Evolutionary conservation across 75 land plant genomes (phyloP), one percentile per base, ranked within the genome.

Genomic region (Sequoia sempervirens): DNA sequence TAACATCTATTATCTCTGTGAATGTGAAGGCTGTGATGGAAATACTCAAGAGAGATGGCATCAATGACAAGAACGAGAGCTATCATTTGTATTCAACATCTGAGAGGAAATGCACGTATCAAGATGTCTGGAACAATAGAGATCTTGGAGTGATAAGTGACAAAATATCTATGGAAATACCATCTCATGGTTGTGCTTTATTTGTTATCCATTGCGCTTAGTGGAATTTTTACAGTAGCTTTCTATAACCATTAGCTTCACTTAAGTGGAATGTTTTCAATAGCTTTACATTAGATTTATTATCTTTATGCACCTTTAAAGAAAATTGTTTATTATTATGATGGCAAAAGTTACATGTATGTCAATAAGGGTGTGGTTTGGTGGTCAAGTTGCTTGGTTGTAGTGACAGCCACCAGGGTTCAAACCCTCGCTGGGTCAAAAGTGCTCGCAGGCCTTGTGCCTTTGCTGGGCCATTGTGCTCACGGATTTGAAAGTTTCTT

Each of bases 111-210:
- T 78, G 80, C 23, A 40, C 47, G 12, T 78, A 26, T 43, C 45
- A 78, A 37, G 80, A 78, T 23, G 47, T n/a, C 12, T 78, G 80
- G 80, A 78, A 47, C 45, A 52, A 45, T 26, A 10, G 41, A 78
- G 50, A 20, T n/a, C 47, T 78, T 78, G 47, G 47, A 78, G 1
- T 78, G 28, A n/a, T 45, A 43, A 78, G 47, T 43, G 80, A 43
- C 46, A 78, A 78, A 78, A 78, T 78, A 78, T 45, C 80, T 9
- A 45, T n/a, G 28, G 30, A 78, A 78, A 23, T 78, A 43, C 15
- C 80, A 45, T 18, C 47, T 78, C 80, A 78, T 78, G 80, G 80
- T 26, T 45, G 80, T 78, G 80, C 80, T n/a, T 45, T 78, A 78
- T 78, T 78, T 78, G 80, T 78, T 43, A 78, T 78, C 14, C 46